Evolutionary conservation across 495 filamentous ascomycete species (phyloP), one percentile per base, ranked within the genome.

Genomic region (Xylaria sp.): DNA sequence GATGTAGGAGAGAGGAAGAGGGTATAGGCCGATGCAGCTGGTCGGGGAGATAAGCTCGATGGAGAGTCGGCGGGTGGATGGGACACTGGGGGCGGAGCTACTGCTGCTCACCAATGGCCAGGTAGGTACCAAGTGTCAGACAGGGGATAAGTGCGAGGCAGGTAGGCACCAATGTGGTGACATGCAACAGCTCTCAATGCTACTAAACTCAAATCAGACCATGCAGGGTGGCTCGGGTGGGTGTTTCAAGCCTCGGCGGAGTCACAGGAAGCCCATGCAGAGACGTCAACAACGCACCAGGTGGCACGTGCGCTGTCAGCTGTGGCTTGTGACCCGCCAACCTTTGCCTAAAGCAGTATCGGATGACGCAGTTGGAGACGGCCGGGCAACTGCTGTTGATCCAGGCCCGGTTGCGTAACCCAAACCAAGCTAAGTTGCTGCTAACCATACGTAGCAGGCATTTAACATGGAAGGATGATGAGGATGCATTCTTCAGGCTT

Each of bases 311-410:
- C 53, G 26, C 5, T 29, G 35, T 37, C 37, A 41, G 41, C 69
- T 63, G 57, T 66, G 58, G 61, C 61, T 65, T 66, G 69, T 71
- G 61, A 71, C 52, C 59, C 21, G 48, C 59, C 24, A 29, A 58
- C 21, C 61, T 46, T 71, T 58, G 14, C 69, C 50, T 19, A 59
- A 66, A 59, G 41, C 26, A 11, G 69, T 26, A 71, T 21, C 5
- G 26, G 29, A 66, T 71, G 69, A 71, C 69, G 61, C 69, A 65
- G 12, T 53, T 53, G 33, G 68, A 70, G 35, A 70, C 68, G 4
- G 29, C 57, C 58, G 44, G 43, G 57, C 68, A 62, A 70, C 68
- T 11, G 21, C 17, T 21, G 31, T 40, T 52, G 48, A 26, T 26
- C 21, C 21, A 26, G 21, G 21, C 31, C 52, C 26, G 52, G 24